Conservation (phyloP, 2,329 filamentous ascomycete genomes). For the Aspergillus clavatus region DNA sequence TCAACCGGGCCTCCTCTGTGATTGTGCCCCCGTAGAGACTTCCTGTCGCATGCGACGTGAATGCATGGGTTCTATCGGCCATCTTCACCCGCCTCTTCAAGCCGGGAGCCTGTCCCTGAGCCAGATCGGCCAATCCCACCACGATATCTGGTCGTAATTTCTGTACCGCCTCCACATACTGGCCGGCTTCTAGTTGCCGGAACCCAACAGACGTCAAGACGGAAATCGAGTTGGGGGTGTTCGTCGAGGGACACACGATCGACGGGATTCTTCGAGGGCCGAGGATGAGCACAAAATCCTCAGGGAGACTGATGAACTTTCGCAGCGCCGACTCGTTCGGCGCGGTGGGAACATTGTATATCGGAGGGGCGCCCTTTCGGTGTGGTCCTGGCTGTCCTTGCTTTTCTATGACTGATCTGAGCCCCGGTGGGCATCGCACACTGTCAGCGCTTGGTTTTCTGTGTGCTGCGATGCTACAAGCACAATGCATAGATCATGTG, state of each 20-base stretch:
- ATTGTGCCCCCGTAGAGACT: slow-evolving; percentile 35
- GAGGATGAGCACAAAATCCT: slow-evolving; percentile 63
- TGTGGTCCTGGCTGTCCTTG: slow-evolving; percentile 36
- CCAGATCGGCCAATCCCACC: slow-evolving; percentile 69
- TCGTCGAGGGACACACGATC: slow-evolving; percentile 62
- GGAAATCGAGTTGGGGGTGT: slow-evolving; percentile 66
- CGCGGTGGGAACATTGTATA: slow-evolving; percentile 48
- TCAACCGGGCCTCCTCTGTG: slow-evolving; percentile 21
- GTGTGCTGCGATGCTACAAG: neutral
- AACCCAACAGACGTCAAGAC: slow-evolving; percentile 87
- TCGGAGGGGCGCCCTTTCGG: slow-evolving; percentile 30
- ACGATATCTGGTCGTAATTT: slow-evolving; percentile 74
- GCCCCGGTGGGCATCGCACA: slow-evolving; percentile 26
- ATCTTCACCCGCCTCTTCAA: slow-evolving; percentile 75
- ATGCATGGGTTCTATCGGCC: slow-evolving; percentile 77
- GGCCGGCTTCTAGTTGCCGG: slow-evolving; percentile 60
- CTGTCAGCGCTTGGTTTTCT: slow-evolving; percentile 24
- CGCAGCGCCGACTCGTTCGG: slow-evolving; percentile 58
- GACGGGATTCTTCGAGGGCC: slow-evolving; percentile 73
- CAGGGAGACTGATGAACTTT: slow-evolving; percentile 68
- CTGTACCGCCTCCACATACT: slow-evolving; percentile 63
- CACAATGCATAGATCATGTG: neutral
- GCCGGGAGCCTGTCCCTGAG: slow-evolving; percentile 56
- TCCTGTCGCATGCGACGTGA: slow-evolving; percentile 65
- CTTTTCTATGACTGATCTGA: slow-evolving; percentile 58